Base-by-base conservation (phyloP, 2,329 filamentous ascomycete genomes). In the Ophiostoma sp. region DNA sequence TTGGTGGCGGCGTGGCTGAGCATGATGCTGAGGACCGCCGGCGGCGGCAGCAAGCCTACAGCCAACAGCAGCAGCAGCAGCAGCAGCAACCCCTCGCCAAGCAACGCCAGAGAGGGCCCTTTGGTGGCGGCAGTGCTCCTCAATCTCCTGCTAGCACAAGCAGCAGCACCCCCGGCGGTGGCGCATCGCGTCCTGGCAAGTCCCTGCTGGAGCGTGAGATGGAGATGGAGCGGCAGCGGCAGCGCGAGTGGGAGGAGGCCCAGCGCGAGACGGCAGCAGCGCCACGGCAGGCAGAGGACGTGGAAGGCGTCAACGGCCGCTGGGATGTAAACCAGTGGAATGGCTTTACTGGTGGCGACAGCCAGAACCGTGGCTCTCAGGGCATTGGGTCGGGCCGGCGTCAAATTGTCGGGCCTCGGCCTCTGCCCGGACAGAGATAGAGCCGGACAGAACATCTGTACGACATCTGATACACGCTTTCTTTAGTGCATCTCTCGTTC, bases 311-410 rank as follows among this genome's bases (percentile, higher is more conserved):
- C 40, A 85, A 83, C 1, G 86, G 90, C 11, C 83, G 84, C 16
- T 93, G 90, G 90, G 90, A 93, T 73, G 87, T 92, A 11, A 85
- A 87, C 68, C 89, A 92, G 78, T 92, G 90, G 85, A 81, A 81
- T 71, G 90, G 90, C 0, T 93, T 85, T 74, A 90, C 89, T 18
- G 89, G 90, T 3, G 90, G 91, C 1, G 90, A 93, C 76, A 85
- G 83, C 71, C 87, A 92, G 81, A 93, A 92, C 74, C 84, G 83
- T 70, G 89, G 88, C 1, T 76, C 76, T 2, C 81, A 86, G 71
- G 88, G 88, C 2, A 89, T 89, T 70, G 89, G 91, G 55, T 87
- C 88, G 0, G 88, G 88, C 0, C 82, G 89, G 75, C 84, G 91
- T 75, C 90, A 91, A 80, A 93, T 94, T 77, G 87, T 91, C n/a